Conservation (phyloP, 2,329 filamentous ascomycete species). For the Rhynchosporium agropyri region DNA sequence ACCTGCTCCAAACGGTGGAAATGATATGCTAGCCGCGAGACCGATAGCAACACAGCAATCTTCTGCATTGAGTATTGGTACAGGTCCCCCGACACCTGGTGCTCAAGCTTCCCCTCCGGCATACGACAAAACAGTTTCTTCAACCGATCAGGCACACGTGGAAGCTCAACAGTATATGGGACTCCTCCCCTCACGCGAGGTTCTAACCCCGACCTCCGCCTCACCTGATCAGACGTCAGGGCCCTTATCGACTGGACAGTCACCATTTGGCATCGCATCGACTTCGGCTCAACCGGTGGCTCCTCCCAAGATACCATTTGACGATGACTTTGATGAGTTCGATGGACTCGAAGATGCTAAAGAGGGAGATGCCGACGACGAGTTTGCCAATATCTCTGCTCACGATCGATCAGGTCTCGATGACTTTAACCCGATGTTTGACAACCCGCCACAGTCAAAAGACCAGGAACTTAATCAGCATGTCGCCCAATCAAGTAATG, state of each 20-base stretch:
- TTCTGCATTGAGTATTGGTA: slow-evolving; percentile 33
- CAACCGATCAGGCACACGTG: slow-evolving; percentile 51
- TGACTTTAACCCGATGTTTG: slow-evolving; percentile 82
- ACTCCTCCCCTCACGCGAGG: slow-evolving; percentile 56
- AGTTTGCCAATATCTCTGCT: slow-evolving; percentile 72
- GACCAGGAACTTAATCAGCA: slow-evolving; percentile 30
- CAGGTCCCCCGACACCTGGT: slow-evolving; percentile 52
- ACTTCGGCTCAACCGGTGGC: slow-evolving; percentile 41
- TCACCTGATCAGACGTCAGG: slow-evolving; percentile 36
- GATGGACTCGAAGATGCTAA: slow-evolving; percentile 83
- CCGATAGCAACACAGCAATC: slow-evolving; percentile 37
- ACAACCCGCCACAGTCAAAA: slow-evolving; percentile 54
- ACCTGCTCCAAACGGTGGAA: slow-evolving; percentile 33
- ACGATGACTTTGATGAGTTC: slow-evolving; percentile 80
- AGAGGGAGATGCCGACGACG: slow-evolving; percentile 77
- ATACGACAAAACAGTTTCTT: slow-evolving; percentile 51
- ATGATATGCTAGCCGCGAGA: slow-evolving; percentile 39
- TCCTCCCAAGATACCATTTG: slow-evolving; percentile 59
- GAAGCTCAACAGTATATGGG: slow-evolving; percentile 54
- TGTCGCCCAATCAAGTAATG: slow-evolving; percentile 32
- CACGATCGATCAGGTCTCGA: slow-evolving; percentile 65
- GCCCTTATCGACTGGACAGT: slow-evolving; percentile 35
- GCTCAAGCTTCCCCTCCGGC: slow-evolving; percentile 61
- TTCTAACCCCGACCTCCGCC: slow-evolving; percentile 46
- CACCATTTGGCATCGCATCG: slow-evolving; percentile 34